A percentile compares a stretch with the other conserved stretches of the same genome.
Conservation (phyloP, 441 rosid genomes). For the Populus hybrid region DNA sequence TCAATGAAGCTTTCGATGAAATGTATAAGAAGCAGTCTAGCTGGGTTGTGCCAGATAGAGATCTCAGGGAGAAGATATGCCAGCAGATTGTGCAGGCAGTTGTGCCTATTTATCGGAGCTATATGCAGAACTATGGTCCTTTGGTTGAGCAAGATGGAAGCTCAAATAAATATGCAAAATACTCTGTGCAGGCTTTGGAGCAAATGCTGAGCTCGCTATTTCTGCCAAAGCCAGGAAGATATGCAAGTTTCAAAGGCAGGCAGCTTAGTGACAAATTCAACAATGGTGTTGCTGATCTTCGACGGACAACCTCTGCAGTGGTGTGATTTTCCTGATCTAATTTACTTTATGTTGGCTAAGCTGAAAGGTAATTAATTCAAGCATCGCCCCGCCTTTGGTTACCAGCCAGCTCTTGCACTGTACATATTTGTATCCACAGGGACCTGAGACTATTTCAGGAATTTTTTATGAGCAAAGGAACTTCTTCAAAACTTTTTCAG, state of each 20-base stretch:
- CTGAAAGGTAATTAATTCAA: background rate
- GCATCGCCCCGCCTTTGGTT: background rate
- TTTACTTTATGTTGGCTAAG: slow-evolving; percentile 5
- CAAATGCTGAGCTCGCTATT: slow-evolving; percentile 73
- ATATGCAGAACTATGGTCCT: slow-evolving; percentile 97
- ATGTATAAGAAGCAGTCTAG: slow-evolving; percentile 71
- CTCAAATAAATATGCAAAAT: slow-evolving; percentile 80
- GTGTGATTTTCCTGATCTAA: slow-evolving; percentile 35
- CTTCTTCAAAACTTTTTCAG: slow-evolving; percentile 5
- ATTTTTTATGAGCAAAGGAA: slow-evolving; percentile 10
- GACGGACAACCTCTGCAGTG: slow-evolving; percentile 85
- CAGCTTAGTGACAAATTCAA: slow-evolving; percentile 49
- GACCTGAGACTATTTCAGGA: slow-evolving; percentile 11
- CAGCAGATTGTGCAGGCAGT: slow-evolving; percentile 74
- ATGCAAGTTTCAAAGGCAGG: slow-evolving; percentile 82
- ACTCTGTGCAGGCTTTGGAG: slow-evolving; percentile 80
- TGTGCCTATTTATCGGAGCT: slow-evolving; percentile 90
- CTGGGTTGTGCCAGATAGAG: slow-evolving; percentile 77
- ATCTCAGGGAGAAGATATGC: slow-evolving; percentile 82
- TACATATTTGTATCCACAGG: slow-evolving; percentile 30
- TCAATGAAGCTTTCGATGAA: slow-evolving; percentile 87
- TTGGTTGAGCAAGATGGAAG: slow-evolving; percentile 86
- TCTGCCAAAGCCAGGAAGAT: slow-evolving; percentile 75
- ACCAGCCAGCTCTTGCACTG: slow-evolving; percentile 21
- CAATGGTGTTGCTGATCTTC: slow-evolving; percentile 53